A percentile compares a stretch with the other conserved stretches of the same genome.
phyloP scores from a whole-genome alignment of 257 asterid species.

The Apocynum venetum region DNA sequence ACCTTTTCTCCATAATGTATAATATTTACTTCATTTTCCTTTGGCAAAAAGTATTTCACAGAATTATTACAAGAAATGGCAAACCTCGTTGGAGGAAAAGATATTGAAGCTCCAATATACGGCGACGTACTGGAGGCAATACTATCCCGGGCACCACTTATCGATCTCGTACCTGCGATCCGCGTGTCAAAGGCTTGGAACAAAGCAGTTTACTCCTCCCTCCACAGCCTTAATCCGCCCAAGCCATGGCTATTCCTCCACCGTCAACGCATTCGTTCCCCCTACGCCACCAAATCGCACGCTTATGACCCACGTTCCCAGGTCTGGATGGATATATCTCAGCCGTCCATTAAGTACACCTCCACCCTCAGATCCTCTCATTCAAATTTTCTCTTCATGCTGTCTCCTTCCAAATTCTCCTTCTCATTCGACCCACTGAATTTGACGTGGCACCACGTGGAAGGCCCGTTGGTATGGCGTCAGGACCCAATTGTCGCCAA shows the following conservation, averaged over 20 bases:
- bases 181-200: constrained; percentile 59
- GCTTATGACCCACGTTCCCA: constrained; percentile 72
- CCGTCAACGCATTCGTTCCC: constrained; percentile 42
- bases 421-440: constrained; percentile 60
- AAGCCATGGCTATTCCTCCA: constrained; percentile 72
- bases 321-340: constrained; percentile 44
- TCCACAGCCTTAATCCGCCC: constrained; percentile 39
- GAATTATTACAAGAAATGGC: background rate
- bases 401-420: constrained; percentile 43
- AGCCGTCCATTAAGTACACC: constrained; percentile 29
- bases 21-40: no score
- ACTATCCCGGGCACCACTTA: constrained; percentile 55
- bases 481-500: constrained; percentile 61
- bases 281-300: constrained; percentile 29
- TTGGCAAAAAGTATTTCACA: no score
- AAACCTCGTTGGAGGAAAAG: background rate
- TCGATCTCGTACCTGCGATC: constrained; percentile 47
- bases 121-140: constrained; percentile 48
- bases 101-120: constrained; percentile 27
- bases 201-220: constrained; percentile 54
- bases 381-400: constrained; percentile 51
- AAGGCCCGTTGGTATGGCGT: constrained; percentile 52
- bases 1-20: no score
- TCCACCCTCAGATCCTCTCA: constrained; percentile 47
- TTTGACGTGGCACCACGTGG: constrained; percentile 48